These are phyloP conservation scores for Hypholoma fasciculare DNA, from an alignment of 768 basidiomycete genomes.

Conservation along the genomic window DNA sequence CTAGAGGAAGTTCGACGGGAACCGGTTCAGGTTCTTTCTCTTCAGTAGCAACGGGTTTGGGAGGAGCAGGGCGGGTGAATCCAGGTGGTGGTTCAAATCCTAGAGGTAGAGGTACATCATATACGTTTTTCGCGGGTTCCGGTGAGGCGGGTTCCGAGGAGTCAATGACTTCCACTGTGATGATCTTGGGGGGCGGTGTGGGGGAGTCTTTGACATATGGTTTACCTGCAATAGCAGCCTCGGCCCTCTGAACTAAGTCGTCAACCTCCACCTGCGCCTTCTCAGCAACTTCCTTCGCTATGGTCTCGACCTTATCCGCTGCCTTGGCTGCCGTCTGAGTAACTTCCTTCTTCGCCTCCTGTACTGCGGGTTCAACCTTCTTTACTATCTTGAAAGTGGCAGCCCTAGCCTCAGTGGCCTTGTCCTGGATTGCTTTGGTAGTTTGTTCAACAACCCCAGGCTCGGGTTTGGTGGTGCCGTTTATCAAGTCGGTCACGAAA, in stretches of 20 bases:
- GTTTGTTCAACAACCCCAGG: conserved; percentile 32
- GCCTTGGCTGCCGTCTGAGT: conserved; percentile 16
- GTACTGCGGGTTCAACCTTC: conserved; percentile 40
- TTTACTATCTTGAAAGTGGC: conserved; percentile 37
- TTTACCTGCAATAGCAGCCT: conserved; percentile 62
- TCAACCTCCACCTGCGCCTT: conserved; percentile 44
- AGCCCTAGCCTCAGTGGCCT: conserved; percentile 39
- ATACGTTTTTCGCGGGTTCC: conserved; percentile 43
- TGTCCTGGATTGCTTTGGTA: conserved; percentile 32
- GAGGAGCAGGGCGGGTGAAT: conserved; percentile 61
- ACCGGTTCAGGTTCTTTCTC: conserved; percentile 21
- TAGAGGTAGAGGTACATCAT: conserved; percentile 77
- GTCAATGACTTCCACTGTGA: conserved; percentile 15
- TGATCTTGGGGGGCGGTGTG: conserved; percentile 21
- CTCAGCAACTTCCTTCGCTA: conserved; percentile 24
- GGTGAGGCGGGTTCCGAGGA: conserved; percentile 6
- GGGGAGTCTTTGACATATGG: conserved; percentile 27
- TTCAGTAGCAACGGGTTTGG: conserved; percentile 32
- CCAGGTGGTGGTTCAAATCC: conserved; percentile 95
- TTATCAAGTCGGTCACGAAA: conserved; percentile 52
- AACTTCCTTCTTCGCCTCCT: conserved; percentile 50
- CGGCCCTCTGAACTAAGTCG: conserved; percentile 70
- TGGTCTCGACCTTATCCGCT: conserved; percentile 18
- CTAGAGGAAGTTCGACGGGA: conserved; percentile 60
- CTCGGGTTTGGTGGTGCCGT: conserved; percentile 35